Conservation (phyloP, 371 early-diverging fungal species). For the Mortierella sp. region DNA sequence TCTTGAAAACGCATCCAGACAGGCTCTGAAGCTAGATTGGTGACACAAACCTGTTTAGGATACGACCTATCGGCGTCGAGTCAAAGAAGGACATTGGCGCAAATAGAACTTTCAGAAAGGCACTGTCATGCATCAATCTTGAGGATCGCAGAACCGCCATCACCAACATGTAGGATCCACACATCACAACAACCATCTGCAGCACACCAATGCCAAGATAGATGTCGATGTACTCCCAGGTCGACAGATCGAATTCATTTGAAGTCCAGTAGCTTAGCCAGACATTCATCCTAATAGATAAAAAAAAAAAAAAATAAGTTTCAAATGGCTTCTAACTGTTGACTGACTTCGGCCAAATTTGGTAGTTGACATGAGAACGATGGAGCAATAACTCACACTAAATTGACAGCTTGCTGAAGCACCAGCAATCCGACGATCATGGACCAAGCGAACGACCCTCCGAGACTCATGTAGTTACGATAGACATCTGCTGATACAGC, state of each 20-base stretch:
- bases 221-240: conserved; percentile 24
- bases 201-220: conserved; percentile 47
- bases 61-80: conserved; percentile 79
- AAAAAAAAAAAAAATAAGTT: not conserved
- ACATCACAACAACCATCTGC: conserved; percentile 31
- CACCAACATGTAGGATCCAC: conserved; percentile 33
- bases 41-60: conserved; percentile 65
- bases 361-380: not conserved
- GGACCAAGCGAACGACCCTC: conserved; percentile 26
- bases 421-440: conserved; percentile 10
- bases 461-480: conserved; percentile 36
- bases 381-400: conserved; percentile 30
- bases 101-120: conserved; percentile 53
- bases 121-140: conserved; percentile 28
- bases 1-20: too few species aligned
- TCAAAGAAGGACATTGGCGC: conserved; percentile 86
- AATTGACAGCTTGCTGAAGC: conserved; percentile 38
- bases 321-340: too few species aligned
- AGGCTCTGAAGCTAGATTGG: too few species aligned
- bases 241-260: conserved; percentile 17
- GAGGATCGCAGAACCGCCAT: conserved; percentile 21
- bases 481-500: conserved; percentile 50
- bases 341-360: too few species aligned
- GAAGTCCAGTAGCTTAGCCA: conserved; percentile 46
- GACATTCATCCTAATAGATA: conserved; percentile 29